Evolutionary conservation across 805 yeast species (phyloP).

Genomic region (Maudiozyma barnettii): DNA sequence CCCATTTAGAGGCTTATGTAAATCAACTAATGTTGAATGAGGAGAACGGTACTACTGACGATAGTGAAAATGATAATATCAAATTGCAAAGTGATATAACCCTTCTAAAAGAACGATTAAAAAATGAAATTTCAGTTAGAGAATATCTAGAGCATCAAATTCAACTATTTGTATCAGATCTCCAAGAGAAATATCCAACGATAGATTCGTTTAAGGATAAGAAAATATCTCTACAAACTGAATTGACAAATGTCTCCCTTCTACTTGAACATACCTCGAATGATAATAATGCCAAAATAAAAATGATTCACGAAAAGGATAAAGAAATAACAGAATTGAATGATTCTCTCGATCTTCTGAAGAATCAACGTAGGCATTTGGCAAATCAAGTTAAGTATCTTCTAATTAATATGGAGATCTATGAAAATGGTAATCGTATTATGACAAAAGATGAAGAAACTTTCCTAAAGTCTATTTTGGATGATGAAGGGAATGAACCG

Average conservation of each 20-base stretch:
- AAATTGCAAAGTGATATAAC: conserved; percentile 37
- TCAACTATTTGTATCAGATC: conserved; percentile 58
- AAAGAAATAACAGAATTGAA: conserved; percentile 23
- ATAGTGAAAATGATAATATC: not conserved
- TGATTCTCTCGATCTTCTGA: conserved; percentile 32
- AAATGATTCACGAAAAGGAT: conserved; percentile 9
- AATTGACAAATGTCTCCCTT: conserved; percentile 43
- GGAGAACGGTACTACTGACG: not conserved
- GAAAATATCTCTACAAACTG: conserved; percentile 44
- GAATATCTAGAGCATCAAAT: conserved; percentile 58
- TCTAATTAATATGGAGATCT: conserved; percentile 53
- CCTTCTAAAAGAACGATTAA: conserved; percentile 52
- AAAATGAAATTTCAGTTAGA: conserved; percentile 59
- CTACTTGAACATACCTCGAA: conserved; percentile 47
- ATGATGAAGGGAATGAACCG: not conserved
- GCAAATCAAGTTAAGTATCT: conserved; percentile 71
- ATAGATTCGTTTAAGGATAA: conserved; percentile 55
- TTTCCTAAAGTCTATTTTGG: conserved; percentile 42
- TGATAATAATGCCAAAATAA: conserved; percentile 36
- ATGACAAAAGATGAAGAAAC: conserved; percentile 53
- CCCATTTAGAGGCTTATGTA: conserved; percentile 36
- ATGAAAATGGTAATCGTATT: conserved; percentile 46
- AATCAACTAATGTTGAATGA: conserved; percentile 31
- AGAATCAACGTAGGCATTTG: conserved; percentile 54
- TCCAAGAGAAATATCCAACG: conserved; percentile 69